Base-by-base conservation (phyloP, 805 yeast genomes). In the Kregervanrija delftensis region DNA sequence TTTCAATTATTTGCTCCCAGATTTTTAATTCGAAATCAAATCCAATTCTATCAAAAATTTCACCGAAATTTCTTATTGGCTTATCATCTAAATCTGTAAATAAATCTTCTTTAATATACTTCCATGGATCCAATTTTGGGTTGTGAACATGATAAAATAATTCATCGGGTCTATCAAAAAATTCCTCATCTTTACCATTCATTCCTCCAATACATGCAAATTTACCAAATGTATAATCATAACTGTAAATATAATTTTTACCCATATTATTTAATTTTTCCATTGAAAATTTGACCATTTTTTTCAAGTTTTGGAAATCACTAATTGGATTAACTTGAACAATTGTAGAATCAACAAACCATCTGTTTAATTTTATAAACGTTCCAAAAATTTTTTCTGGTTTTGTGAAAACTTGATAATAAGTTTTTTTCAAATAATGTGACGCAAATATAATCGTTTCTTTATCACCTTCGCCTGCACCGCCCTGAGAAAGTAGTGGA, bases 381-480 rank as follows among this genome's bases (percentile, higher is more conserved):
- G 44, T 45, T 4, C 60, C 60, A 42, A 47, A 56, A 0, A 57
- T 33, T 35, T 52, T 51, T 32, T 45, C 54, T 9, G 60, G 59
- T 15, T 45, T 57, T 11, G 67, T 66, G 39, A 68, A 67, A 5
- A 69, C 63, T 58, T 78, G 83, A 55, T 77, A 77, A 51, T 66
- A 77, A 2, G 70, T 65, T 38, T 71, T 59, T 5, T 65, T 60
- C 33, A 72, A 61, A 8, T 68, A 69, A 37, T 69, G 69, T 5
- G 86, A 81, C 2, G 87, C 83, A 0, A 86, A 82, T 39, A 79
- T 64, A 49, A 80, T 79, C 0, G 90, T 83, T 49, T 83, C 89
- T 58, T 83, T 83, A 58, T 83, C 90, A 41, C 89, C 89, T 61
- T 81, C 86, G 11, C 90, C 90, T 3, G 72, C 73, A 37, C 72